Evolutionary conservation across 1,139 yeast genomes (phyloP).

Genomic region (Kodamaea sp.): DNA sequence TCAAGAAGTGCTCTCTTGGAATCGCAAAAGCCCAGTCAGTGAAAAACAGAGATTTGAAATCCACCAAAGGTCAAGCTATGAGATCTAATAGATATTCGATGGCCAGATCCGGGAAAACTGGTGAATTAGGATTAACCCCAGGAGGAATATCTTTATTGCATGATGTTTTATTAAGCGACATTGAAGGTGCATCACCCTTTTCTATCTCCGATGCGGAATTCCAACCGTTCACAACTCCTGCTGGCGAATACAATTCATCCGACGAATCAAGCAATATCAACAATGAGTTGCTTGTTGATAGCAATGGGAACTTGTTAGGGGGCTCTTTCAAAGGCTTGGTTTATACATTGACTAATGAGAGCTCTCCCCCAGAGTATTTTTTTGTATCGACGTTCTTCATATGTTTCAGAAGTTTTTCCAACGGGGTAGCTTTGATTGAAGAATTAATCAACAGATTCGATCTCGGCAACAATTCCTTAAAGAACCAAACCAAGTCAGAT

Average conservation of each 20-base stretch:
- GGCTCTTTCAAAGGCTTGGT: slow-evolving; percentile 80
- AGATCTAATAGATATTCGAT: slow-evolving; percentile 53
- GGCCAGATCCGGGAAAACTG: slow-evolving; percentile 59
- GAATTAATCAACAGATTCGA: slow-evolving; percentile 70
- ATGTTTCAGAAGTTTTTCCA: slow-evolving; percentile 75
- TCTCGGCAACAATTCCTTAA: slow-evolving; percentile 35
- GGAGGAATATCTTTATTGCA: slow-evolving; percentile 58
- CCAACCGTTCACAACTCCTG: slow-evolving; percentile 32
- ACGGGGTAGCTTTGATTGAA: slow-evolving; percentile 68
- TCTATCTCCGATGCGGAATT: slow-evolving; percentile 43
- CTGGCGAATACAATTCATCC: slow-evolving; percentile 4
- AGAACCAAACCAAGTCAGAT: slow-evolving; percentile 32
- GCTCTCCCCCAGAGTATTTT: slow-evolving; percentile 66
- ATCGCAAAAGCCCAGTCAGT: slow-evolving; percentile 45
- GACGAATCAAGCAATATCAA: slow-evolving; percentile 21
- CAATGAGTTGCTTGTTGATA: slow-evolving; percentile 50
- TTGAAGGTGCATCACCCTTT: slow-evolving; percentile 41
- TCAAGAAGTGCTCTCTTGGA: slow-evolving; percentile 63
- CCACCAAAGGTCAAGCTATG: slow-evolving; percentile 13
- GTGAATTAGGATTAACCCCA: slow-evolving; percentile 53
- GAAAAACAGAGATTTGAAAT: slow-evolving; percentile 25
- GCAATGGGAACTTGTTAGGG: slow-evolving; percentile 61
- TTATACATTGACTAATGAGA: slow-evolving; percentile 70
- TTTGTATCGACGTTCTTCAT: slow-evolving; percentile 77
- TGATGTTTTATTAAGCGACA: slow-evolving; percentile 46